Evolutionary conservation across 768 basidiomycete species (phyloP).

Genomic region (Hebeloma cylindrosporum): DNA sequence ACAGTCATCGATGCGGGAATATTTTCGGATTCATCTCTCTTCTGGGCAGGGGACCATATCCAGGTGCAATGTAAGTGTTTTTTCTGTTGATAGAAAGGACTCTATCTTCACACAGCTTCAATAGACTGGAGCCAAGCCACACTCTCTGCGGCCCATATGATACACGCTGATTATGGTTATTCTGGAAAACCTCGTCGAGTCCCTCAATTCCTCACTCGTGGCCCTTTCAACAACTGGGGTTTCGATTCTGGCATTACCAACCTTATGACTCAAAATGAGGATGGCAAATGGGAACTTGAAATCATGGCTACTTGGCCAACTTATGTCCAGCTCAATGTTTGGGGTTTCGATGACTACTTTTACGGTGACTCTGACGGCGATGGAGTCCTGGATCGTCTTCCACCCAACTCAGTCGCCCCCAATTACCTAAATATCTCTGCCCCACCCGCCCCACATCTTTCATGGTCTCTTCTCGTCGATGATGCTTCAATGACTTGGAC

Average conservation of each 20-base stretch:
- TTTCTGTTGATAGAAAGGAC: background rate
- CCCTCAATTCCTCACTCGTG: constrained; percentile 85
- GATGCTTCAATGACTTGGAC: constrained; percentile 78
- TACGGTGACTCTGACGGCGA: constrained; percentile 90
- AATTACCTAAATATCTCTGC: constrained; percentile 93
- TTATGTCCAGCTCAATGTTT: constrained; percentile 87
- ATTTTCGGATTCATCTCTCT: constrained; percentile 52
- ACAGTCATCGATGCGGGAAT: constrained; percentile 60
- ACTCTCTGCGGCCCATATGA: constrained; percentile 59
- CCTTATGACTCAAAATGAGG: constrained; percentile 60
- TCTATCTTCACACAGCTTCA: background rate
- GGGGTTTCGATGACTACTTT: constrained; percentile 88
- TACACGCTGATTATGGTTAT: constrained; percentile 77
- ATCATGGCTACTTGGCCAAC: constrained; percentile 92
- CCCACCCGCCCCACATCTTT: constrained; percentile 83
- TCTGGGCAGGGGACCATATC: constrained; percentile 84
- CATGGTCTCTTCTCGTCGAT: constrained; percentile 83
- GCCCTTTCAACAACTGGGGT: constrained; percentile 91
- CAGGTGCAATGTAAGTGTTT: constrained; percentile 78
- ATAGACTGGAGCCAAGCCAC: constrained; percentile 78
- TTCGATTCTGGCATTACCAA: constrained; percentile 80
- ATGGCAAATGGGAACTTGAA: constrained; percentile 81
- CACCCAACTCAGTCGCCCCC: constrained; percentile 81
- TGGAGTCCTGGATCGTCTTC: constrained; percentile 85
- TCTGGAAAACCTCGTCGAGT: constrained; percentile 63